Evolutionary conservation across 129 eudicot genomes (phyloP).

Genomic region (Escallonia rubra): DNA sequence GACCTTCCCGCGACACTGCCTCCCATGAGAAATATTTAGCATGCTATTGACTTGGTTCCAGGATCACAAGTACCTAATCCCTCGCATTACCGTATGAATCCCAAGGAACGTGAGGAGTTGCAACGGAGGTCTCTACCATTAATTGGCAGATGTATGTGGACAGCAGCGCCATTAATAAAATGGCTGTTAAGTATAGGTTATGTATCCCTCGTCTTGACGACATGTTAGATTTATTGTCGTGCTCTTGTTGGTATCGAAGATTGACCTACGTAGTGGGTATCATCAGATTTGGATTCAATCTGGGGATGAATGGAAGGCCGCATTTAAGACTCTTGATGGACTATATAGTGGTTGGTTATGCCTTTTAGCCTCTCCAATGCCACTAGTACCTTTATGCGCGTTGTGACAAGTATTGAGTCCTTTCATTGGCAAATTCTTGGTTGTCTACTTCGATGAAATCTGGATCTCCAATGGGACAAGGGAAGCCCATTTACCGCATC

Average conservation of each 20-base stretch:
- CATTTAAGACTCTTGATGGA: neutral
- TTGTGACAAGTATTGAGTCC: neutral
- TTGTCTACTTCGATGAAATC: conserved; percentile 5
- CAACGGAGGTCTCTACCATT: no score
- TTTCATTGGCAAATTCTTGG: neutral
- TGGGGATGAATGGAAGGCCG: conserved; percentile 1
- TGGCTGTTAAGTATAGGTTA: neutral
- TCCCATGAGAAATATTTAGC: no score
- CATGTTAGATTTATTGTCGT: neutral
- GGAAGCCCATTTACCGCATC: no score
- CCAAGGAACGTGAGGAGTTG: no score
- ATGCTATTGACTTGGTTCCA: no score
- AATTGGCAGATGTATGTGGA: neutral
- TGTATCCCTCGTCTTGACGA: neutral
- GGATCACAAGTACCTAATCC: no score
- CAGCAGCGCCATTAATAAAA: neutral
- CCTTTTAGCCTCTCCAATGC: conserved; percentile 3
- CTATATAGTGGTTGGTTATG: neutral
- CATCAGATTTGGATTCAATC: neutral
- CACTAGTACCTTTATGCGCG: neutral
- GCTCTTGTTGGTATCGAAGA: neutral
- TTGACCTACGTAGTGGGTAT: neutral
- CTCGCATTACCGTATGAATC: no score
- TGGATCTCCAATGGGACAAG: neutral
- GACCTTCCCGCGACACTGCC: no score